These are phyloP conservation scores for Sungouiella thailandica DNA, from an alignment of 805 yeast species.

Conservation along the genomic window DNA sequence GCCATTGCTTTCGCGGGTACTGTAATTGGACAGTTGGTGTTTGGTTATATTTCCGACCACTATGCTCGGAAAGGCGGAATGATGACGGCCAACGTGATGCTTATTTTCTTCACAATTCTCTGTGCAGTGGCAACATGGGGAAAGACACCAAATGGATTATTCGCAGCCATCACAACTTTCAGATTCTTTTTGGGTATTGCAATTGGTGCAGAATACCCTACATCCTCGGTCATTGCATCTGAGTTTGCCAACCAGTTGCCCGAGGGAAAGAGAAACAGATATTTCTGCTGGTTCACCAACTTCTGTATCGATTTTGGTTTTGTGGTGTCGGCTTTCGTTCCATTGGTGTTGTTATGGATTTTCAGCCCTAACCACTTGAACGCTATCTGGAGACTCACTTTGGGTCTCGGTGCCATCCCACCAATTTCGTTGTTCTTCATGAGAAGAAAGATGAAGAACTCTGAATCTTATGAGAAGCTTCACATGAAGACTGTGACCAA, in stretches of 20 bases:
- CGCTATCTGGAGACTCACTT: slow-evolving; percentile 86
- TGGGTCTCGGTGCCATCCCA: slow-evolving; percentile 87
- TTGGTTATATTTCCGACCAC: slow-evolving; percentile 79
- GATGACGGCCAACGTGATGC: slow-evolving; percentile 69
- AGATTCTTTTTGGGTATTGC: slow-evolving; percentile 87
- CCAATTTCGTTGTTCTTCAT: slow-evolving; percentile 74
- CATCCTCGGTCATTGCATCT: slow-evolving; percentile 89
- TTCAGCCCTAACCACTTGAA: slow-evolving; percentile 64
- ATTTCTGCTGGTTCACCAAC: slow-evolving; percentile 85
- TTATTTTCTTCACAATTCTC: slow-evolving; percentile 73
- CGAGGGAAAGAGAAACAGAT: slow-evolving; percentile 81
- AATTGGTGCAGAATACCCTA: slow-evolving; percentile 93
- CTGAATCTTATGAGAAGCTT: slow-evolving; percentile 63
- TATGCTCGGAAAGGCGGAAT: slow-evolving; percentile 79
- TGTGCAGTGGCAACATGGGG: slow-evolving; percentile 74
- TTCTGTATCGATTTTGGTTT: slow-evolving; percentile 84
- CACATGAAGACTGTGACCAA: slow-evolving; percentile 54
- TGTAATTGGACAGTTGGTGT: slow-evolving; percentile 75
- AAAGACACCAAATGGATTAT: slow-evolving; percentile 64
- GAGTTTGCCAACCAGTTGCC: slow-evolving; percentile 80
- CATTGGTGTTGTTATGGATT: slow-evolving; percentile 81
- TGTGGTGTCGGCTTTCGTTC: slow-evolving; percentile 78
- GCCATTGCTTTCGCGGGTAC: slow-evolving; percentile 92
- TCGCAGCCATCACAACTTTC: slow-evolving; percentile 77
- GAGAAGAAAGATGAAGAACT: slow-evolving; percentile 72